phyloP scores from a whole-genome alignment of 2,329 filamentous ascomycete species.

The Penicillium corylophilum region DNA sequence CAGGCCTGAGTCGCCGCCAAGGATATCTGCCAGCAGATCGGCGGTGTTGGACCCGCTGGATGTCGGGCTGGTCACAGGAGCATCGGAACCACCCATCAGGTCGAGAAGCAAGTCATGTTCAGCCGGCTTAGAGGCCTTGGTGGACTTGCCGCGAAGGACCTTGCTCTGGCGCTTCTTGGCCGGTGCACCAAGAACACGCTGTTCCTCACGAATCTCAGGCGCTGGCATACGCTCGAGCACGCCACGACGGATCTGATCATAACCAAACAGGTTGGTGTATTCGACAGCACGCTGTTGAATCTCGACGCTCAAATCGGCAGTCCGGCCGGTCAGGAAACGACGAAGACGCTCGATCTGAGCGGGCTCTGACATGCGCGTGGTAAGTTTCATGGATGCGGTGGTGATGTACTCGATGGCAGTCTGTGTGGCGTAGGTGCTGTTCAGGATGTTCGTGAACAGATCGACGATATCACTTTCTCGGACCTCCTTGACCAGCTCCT shows the following conservation, averaged over 20 bases:
- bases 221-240: slow-evolving; percentile 98
- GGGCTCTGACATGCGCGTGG: slow-evolving; percentile 77
- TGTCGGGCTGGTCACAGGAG: slow-evolving; percentile 58
- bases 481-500: slow-evolving; percentile 79
- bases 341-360: slow-evolving; percentile 85
- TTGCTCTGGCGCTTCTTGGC: slow-evolving; percentile 64
- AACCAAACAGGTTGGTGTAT: slow-evolving; percentile 90
- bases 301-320: slow-evolving; percentile 88
- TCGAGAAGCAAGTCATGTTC: slow-evolving; percentile 91
- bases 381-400: slow-evolving; percentile 92
- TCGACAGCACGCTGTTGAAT: slow-evolving; percentile 95
- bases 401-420: slow-evolving; percentile 94
- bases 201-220: slow-evolving; percentile 94
- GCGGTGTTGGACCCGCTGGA: slow-evolving; percentile 69
- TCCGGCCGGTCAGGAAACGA: slow-evolving; percentile 71
- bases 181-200: slow-evolving; percentile 81
- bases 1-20: slow-evolving; percentile 68
- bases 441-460: slow-evolving; percentile 85
- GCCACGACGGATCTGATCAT: slow-evolving; percentile 81
- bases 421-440: slow-evolving; percentile 91
- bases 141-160: slow-evolving; percentile 69
- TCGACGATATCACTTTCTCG: slow-evolving; percentile 89
- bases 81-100: slow-evolving; percentile 79
- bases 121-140: slow-evolving; percentile 73
- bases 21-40: slow-evolving; percentile 86